Base-by-base conservation (phyloP, 2,329 filamentous ascomycete genomes). In the Cyphellophora europaea region DNA sequence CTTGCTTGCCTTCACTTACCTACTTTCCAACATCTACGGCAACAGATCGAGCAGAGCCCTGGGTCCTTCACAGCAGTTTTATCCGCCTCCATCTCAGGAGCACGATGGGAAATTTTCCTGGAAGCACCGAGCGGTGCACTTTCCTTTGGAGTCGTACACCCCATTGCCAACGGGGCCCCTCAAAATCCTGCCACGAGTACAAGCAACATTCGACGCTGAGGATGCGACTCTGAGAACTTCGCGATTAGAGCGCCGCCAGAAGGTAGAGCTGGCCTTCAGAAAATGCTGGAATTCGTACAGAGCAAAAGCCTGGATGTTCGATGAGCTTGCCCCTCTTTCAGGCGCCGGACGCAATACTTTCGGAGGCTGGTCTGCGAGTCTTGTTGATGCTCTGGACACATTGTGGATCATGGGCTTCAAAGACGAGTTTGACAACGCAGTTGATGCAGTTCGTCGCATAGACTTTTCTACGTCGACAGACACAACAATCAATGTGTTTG, bases 401-500 rank as follows among this genome's bases (percentile, higher is more conserved):
- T 61, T 85, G 11, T 83, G 79, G 78, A 79, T 84, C 44, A 77
- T 84, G 71, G 79, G 71, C 3, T 47, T 83, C 51, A 68, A 67
- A 42, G 62, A 71, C 1, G 79, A 84, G 38, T 85, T 84, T 49
- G 65, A 73, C 19, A 65, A 72, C 44, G 78, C 79, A 2, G 72
- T 79, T 3, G 59, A 65, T 34, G 73, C 72, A 2, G 69, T 76
- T 11, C 63, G 61, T 28, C 62, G 62, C 6, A 62, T 78, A 42
- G 70, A 79, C 53, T 79, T 75, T 56, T 62, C 66, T 2, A 53
- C 49, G 3, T 55, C 52, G 2, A 53, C 58, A 4, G 42, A 38
- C n/a, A 33, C 40, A 15, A 58, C 66, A 6, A 76, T 93, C 32
- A 89, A 81, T 23, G 59, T 94, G 5, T 94, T 94, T 50, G 87